Evolutionary conservation across 805 yeast species (phyloP).

Genomic region (Pichia exigua): DNA sequence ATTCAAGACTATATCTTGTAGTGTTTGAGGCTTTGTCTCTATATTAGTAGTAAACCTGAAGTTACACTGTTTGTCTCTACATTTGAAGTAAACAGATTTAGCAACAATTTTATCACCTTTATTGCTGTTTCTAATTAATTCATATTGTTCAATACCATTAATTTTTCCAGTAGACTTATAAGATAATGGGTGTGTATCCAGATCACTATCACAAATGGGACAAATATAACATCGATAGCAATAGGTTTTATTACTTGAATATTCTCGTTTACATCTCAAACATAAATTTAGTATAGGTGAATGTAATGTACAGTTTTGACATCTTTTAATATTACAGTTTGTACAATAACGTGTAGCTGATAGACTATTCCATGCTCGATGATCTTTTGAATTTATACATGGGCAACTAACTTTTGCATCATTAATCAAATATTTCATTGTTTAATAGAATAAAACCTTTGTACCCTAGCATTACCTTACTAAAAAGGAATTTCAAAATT

Average conservation of each 20-base stretch:
- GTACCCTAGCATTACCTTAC: not conserved
- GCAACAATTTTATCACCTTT: conserved; percentile 13
- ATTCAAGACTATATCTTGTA: conserved; percentile 23
- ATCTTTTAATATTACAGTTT: conserved; percentile 22
- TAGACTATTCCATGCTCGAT: conserved; percentile 10
- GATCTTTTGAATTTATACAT: conserved; percentile 13
- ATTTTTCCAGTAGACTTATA: conserved; percentile 11
- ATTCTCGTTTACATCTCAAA: conserved; percentile 3
- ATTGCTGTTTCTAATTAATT: not conserved
- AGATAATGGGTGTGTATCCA: conserved; percentile 11
- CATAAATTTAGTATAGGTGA: conserved; percentile 5
- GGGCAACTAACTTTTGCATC: conserved; percentile 3
- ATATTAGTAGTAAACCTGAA: conserved; percentile 32
- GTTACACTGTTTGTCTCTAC: conserved; percentile 30
- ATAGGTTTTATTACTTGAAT: not conserved
- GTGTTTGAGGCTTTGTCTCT: conserved; percentile 35
- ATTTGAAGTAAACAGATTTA: conserved; percentile 33
- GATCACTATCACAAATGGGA: conserved; percentile 23
- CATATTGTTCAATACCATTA: not conserved
- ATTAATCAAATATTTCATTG: not conserved
- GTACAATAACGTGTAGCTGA: conserved; percentile 22
- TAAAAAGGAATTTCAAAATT: not conserved
- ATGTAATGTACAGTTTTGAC: conserved; percentile 20
- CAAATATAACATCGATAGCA: conserved; percentile 31
- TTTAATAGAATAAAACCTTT: not conserved